phyloP scores from a whole-genome alignment of 306 rosid species.

The Oemleria cerasiformis region DNA sequence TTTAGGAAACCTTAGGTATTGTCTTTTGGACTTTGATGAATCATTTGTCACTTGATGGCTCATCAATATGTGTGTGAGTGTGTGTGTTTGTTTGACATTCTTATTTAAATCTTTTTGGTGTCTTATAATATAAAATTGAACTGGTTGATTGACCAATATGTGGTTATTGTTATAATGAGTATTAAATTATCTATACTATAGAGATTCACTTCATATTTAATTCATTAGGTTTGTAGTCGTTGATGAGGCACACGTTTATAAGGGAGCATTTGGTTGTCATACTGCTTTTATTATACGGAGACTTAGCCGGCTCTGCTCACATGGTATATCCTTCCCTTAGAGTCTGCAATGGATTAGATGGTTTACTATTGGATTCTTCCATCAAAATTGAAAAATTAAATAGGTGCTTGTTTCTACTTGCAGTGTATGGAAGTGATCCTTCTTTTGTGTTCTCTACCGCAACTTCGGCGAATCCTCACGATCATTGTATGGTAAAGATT shows the following conservation, averaged over 20 bases:
- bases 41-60: conserved; percentile 5
- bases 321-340: conserved; percentile 41
- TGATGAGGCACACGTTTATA: conserved; percentile 88
- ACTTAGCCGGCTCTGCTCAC: conserved; percentile 75
- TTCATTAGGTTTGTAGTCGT: conserved; percentile 69
- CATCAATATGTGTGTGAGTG: neutral
- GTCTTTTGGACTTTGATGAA: conserved; percentile 17
- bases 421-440: conserved; percentile 94
- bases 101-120: conserved; percentile 9
- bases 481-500: conserved; percentile 80
- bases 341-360: conserved; percentile 20
- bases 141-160: conserved; percentile 23
- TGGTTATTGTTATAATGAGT: neutral
- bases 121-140: neutral
- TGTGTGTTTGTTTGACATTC: neutral
- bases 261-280: conserved; percentile 98
- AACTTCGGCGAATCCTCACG: conserved; percentile 84
- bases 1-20: conserved; percentile 78
- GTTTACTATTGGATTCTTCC: conserved; percentile 6
- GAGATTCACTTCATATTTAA: conserved; percentile 22
- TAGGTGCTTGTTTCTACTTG: conserved; percentile 30
- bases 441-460: conserved; percentile 88
- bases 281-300: conserved; percentile 82
- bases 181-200: neutral
- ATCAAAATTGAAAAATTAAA: conserved; percentile 18